phyloP scores from a whole-genome alignment of 2,329 filamentous ascomycete species.

The Pseudogymnoascus sp. region DNA sequence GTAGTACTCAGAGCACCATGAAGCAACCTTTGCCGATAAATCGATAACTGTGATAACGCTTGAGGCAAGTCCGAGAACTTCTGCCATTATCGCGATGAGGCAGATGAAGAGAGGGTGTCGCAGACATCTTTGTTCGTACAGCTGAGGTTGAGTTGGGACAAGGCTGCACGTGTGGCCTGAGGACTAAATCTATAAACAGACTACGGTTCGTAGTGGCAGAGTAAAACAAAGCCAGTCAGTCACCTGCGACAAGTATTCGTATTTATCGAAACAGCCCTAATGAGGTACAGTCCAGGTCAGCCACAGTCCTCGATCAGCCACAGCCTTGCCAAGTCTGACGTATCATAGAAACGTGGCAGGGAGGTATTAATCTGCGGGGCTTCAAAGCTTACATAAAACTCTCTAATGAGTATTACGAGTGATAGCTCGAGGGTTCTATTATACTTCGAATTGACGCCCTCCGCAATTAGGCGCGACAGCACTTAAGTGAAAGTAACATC shows the following conservation, averaged over 20 bases:
- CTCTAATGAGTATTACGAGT: too few relatives aligned
- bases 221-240: not conserved
- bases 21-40: constrained; percentile 29
- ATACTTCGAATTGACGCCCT: too few relatives aligned
- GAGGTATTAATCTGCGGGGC: too few relatives aligned
- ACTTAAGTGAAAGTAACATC: too few relatives aligned
- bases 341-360: too few relatives aligned
- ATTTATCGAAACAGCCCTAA: too few relatives aligned
- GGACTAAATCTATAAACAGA: not conserved
- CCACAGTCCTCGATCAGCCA: too few relatives aligned
- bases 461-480: too few relatives aligned
- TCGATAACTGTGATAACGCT: constrained; percentile 32
- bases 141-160: not conserved
- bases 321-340: too few relatives aligned
- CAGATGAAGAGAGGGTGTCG: constrained; percentile 12
- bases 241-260: not conserved
- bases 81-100: constrained; percentile 13
- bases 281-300: too few relatives aligned
- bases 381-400: too few relatives aligned
- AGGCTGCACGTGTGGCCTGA: not conserved
- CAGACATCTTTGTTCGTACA: constrained; percentile 4
- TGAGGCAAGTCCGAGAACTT: constrained; percentile 25
- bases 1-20: constrained; percentile 30
- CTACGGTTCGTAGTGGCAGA: not conserved
- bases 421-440: too few relatives aligned